Evolutionary conservation across 2,329 filamentous ascomycete genomes (phyloP), one percentile per base, ranked within the genome.

Genomic region (Penicillium sp.): DNA sequence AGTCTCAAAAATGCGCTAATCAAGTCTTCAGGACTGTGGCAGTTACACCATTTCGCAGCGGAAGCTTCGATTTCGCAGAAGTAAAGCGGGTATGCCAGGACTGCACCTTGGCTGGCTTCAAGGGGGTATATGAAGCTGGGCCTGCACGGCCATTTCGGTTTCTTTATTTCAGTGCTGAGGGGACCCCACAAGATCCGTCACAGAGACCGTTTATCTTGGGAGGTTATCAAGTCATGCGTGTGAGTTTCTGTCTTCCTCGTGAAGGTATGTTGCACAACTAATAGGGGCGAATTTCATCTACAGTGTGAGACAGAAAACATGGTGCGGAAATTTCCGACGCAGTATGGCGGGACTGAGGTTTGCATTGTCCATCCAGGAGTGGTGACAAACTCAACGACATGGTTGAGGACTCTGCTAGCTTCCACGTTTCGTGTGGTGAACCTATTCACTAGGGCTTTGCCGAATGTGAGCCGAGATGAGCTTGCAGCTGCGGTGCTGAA

Each of bases 161-260:
- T 56, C 49, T 82, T 2, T 83, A 82, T 63, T 73, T 80, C 57
- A 84, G 81, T 59, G 83, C 81, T 2, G 62, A 69, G 1, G 69
- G 65, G 1, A 72, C 74, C 2, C 75, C 77, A 59, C 74, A 80
- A 1, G 82, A 84, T 47, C 78, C 71, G 21, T 73, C 63, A 13
- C 78, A 81, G 65, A 79, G 69, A 51, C 77, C 60, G 9, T 26
- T 22, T 2, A 22, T 59, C 24, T 19, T 53, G 47, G 48, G 49
- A 0, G 58, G 59, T 1, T 62, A 58, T 33, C 52, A 58, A 10
- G 21, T 58, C 7, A 62, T 62, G 53, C 58, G 60, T 14, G 60
- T 60, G 27, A 60, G 35, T 50, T 11, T n/a, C 11, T 5, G 9
- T 10, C 19, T 11, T 21, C 19, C 16, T 49, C 10, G n/a, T 39